These are phyloP conservation scores for Gonium pectorale DNA, from an alignment of 139 green algal species.

Conservation along the genomic window DNA sequence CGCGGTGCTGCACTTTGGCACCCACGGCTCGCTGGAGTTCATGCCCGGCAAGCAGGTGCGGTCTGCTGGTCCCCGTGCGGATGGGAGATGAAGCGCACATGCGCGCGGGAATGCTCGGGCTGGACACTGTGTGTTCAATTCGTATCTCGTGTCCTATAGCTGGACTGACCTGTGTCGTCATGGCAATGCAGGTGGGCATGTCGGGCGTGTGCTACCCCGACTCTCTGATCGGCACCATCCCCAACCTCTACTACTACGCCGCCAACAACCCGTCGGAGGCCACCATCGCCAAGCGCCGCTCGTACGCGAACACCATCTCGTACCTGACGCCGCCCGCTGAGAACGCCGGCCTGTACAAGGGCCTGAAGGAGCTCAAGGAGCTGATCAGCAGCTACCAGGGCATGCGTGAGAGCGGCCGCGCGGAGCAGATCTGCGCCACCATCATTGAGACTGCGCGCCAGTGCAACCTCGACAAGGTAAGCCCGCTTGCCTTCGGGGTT, in stretches of 20 bases:
- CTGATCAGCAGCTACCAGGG: conserved; percentile 95
- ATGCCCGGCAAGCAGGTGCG: conserved; percentile 98
- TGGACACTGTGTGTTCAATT: too few species aligned
- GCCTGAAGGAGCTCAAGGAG: conserved; percentile 96
- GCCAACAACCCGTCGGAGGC: conserved; percentile 99
- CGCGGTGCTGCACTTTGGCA: conserved; percentile 99
- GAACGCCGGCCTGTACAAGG: conserved; percentile 99
- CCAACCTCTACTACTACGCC: conserved; percentile 99
- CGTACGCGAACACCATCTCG: conserved; percentile 99
- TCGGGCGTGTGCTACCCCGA: conserved; percentile 97
- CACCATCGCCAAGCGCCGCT: conserved; percentile 98
- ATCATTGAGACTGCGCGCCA: conserved; percentile 96
- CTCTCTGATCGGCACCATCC: conserved; percentile 95
- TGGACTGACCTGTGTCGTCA: background rate
- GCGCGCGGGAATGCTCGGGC: too few species aligned
- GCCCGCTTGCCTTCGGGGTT: too few species aligned
- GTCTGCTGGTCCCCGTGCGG: background rate
- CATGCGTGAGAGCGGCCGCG: conserved; percentile 90
- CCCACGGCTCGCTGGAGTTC: conserved; percentile 99
- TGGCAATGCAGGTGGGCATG: conserved; percentile 89
- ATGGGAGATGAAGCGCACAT: background rate
- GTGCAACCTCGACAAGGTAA: conserved; percentile 96
- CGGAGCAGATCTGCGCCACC: conserved; percentile 89
- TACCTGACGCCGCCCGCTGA: conserved; percentile 99
- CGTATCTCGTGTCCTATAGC: too few species aligned